Conservation (phyloP, 192 early-diverging fungal species). For the Podila epicladia region DNA sequence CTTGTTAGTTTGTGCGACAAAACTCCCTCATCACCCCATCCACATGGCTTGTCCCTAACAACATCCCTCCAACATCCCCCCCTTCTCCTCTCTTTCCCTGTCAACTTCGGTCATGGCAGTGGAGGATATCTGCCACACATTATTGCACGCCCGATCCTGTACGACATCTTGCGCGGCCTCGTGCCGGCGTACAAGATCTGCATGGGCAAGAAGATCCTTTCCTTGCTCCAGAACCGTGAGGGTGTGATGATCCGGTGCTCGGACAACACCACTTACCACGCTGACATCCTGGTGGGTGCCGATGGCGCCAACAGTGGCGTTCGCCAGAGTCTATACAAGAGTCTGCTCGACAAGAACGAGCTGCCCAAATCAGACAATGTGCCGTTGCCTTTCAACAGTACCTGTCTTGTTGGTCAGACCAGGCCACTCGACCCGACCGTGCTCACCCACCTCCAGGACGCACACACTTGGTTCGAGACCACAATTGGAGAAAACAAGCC, state of each 20-base stretch:
- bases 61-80: background rate
- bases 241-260: slow-evolving; percentile 5
- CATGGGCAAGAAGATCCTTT: slow-evolving; percentile 4
- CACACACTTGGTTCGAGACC: slow-evolving; percentile 12
- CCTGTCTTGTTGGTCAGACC: slow-evolving; percentile 3
- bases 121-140: slow-evolving; percentile 6
- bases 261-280: background rate
- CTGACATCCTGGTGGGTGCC: slow-evolving; percentile 1
- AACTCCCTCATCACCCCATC: background rate
- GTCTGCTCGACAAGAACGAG: background rate
- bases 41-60: too few species aligned
- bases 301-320: slow-evolving; percentile 1
- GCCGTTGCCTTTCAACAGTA: background rate
- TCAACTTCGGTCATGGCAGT: background rate
- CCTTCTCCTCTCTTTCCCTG: background rate
- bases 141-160: background rate
- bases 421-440: background rate
- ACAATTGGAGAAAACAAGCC: slow-evolving; percentile 1
- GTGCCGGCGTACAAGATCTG: slow-evolving; percentile 1
- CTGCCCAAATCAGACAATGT: background rate
- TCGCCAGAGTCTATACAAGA: slow-evolving; percentile 5
- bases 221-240: background rate
- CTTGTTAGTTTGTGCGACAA: background rate
- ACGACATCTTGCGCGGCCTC: background rate
- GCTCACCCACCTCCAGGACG: background rate